These are phyloP conservation scores for Periconia digitata DNA, from an alignment of 2,329 filamentous ascomycete genomes.

Conservation along the genomic window DNA sequence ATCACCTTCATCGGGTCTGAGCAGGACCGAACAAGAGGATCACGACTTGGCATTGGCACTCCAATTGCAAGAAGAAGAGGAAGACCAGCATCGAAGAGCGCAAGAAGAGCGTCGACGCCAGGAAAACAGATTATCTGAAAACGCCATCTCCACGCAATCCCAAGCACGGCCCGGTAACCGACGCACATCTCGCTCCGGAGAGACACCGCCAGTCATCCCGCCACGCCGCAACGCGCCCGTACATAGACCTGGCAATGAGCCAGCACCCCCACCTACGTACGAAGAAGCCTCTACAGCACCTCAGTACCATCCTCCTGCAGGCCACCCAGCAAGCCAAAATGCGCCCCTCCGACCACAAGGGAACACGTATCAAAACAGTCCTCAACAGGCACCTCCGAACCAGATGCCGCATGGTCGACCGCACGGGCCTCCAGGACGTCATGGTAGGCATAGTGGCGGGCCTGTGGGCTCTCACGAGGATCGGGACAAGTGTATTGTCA, in stretches of 20 bases:
- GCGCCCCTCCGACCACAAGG: slow-evolving; percentile 29
- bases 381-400: slow-evolving; percentile 16
- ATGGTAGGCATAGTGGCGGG: slow-evolving; percentile 29
- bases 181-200: slow-evolving; percentile 29
- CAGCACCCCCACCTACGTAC: slow-evolving; percentile 65
- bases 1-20: slow-evolving; percentile 31
- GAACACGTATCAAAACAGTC: slow-evolving; percentile 28
- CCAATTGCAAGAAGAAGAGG: slow-evolving; percentile 93
- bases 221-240: slow-evolving; percentile 45
- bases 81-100: slow-evolving; percentile 68
- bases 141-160: slow-evolving; percentile 60
- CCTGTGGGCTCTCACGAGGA: slow-evolving; percentile 25
- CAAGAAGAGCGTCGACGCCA: slow-evolving; percentile 62
- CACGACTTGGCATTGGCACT: slow-evolving; percentile 82
- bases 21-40: slow-evolving; percentile 74
- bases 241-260: slow-evolving; percentile 45
- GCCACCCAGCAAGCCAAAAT: slow-evolving; percentile 47
- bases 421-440: slow-evolving; percentile 20
- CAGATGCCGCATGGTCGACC: slow-evolving; percentile 16
- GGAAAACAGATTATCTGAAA: slow-evolving; percentile 70
- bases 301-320: slow-evolving; percentile 56
- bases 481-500: slow-evolving; percentile 37
- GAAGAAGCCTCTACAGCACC: slow-evolving; percentile 62
- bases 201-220: slow-evolving; percentile 49
- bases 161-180: slow-evolving; percentile 27